phyloP scores from a whole-genome alignment of 2,329 filamentous ascomycete genomes.

The Colletotrichum cereale region DNA sequence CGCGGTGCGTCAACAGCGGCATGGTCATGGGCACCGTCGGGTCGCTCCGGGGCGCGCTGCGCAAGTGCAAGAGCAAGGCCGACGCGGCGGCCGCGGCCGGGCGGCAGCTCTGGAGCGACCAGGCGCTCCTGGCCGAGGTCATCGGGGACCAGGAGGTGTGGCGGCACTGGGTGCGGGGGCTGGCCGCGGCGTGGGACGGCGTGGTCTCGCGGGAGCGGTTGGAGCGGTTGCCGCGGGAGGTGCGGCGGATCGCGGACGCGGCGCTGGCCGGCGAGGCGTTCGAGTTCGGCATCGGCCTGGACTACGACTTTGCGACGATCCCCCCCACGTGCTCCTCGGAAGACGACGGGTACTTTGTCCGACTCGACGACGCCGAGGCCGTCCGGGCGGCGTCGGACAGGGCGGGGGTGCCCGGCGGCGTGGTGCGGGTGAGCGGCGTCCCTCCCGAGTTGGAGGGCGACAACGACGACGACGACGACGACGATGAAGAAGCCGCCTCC shows the following conservation, averaged over 20 bases:
- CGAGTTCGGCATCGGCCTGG: slow-evolving; percentile 55
- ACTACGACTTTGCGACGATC: slow-evolving; percentile 54
- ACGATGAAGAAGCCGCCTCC: no score
- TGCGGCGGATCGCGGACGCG: slow-evolving; percentile 46
- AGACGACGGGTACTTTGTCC: slow-evolving; percentile 52
- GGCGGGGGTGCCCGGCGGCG: slow-evolving; percentile 48
- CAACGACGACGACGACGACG: no score
- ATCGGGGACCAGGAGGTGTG: slow-evolving; percentile 55
- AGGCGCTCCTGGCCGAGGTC: slow-evolving; percentile 54
- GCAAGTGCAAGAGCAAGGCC: slow-evolving; percentile 48
- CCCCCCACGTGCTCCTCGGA: slow-evolving; percentile 53
- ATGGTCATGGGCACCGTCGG: slow-evolving; percentile 53
- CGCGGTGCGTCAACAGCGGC: slow-evolving; percentile 52
- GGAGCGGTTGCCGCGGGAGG: slow-evolving; percentile 36
- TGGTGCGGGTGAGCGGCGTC: slow-evolving; percentile 46
- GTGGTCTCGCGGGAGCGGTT: slow-evolving; percentile 37
- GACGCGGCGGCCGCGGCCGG: slow-evolving; percentile 45
- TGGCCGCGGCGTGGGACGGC: slow-evolving; percentile 51
- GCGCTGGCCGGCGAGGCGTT: slow-evolving; percentile 48
- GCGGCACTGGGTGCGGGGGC: slow-evolving; percentile 49
- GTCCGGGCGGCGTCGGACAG: slow-evolving; percentile 45
- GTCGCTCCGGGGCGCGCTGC: slow-evolving; percentile 44
- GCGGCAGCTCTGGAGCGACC: slow-evolving; percentile 55
- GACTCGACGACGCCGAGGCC: slow-evolving; percentile 44
- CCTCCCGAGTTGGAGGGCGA: slow-evolving; percentile 47